Percentiles rank a stretch among this genome's conserved stretches.
phyloP scores from a whole-genome alignment of 148 eudicot species.

The Rhododendron vialii region DNA sequence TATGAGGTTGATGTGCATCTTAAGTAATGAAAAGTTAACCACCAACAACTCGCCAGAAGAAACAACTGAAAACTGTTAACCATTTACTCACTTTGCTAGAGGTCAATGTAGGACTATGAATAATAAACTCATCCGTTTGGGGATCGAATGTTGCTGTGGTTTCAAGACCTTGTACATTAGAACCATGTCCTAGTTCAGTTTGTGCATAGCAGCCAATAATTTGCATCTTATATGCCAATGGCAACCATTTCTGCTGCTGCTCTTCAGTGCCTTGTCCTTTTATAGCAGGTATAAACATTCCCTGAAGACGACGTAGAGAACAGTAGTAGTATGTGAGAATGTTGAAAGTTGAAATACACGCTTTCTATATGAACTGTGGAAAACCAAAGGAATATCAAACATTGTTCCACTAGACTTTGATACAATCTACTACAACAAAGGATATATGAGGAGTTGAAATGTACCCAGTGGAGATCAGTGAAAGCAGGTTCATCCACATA shows the following conservation, averaged over 20 bases:
- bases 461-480: conserved; percentile 97
- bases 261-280: conserved; percentile 97
- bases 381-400: not conserved
- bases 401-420: not conserved
- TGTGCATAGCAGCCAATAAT: conserved; percentile 99
- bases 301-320: conserved; percentile 34
- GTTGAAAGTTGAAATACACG: not conserved
- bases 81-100: conserved; percentile 75
- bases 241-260: conserved; percentile 89
- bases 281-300: conserved; percentile 93
- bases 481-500: conserved; percentile 80
- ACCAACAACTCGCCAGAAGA: not conserved
- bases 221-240: conserved; percentile 87
- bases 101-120: conserved; percentile 90
- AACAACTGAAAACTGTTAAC: not conserved
- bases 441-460: not conserved
- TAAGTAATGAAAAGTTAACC: not conserved
- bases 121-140: conserved; percentile 75
- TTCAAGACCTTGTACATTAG: conserved; percentile 98
- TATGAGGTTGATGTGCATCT: not conserved
- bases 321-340: not conserved
- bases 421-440: not conserved
- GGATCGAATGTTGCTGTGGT: conserved; percentile 99
- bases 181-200: conserved; percentile 99
- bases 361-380: not conserved